Conservation (phyloP, 2,329 filamentous ascomycete species). For the Coleophoma crateriformis region DNA sequence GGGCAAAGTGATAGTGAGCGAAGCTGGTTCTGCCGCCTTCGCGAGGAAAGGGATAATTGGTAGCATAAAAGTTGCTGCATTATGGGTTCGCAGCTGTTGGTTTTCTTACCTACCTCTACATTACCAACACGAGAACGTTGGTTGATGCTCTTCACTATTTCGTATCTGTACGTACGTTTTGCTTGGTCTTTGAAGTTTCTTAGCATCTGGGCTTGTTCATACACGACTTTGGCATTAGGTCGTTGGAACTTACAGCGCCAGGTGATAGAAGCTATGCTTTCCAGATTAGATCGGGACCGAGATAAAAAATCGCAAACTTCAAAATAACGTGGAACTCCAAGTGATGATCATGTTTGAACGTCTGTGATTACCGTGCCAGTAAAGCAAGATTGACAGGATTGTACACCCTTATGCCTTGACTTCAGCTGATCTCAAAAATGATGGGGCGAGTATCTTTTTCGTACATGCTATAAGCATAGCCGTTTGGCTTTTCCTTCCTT, state of each 20-base stretch:
- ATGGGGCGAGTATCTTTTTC: no score
- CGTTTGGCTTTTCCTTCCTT: no score
- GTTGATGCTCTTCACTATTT: constrained; percentile 23
- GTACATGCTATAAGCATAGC: no score
- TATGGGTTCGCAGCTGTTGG: constrained; percentile 12
- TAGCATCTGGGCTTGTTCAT: constrained; percentile 17
- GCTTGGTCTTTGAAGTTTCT: constrained; percentile 19
- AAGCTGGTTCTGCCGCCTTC: constrained; percentile 28
- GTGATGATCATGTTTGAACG: neutral
- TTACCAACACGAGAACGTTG: constrained; percentile 25
- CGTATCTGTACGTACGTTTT: constrained; percentile 24
- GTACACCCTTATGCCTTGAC: no score
- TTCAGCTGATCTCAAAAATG: no score
- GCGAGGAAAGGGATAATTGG: constrained; percentile 24
- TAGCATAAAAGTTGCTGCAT: constrained; percentile 28
- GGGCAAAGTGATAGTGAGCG: constrained; percentile 27
- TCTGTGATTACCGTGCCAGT: no score
- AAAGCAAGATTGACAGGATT: no score
- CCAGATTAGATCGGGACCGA: constrained; percentile 1
- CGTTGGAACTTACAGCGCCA: neutral
- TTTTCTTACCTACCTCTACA: constrained; percentile 23
- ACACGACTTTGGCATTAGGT: neutral
- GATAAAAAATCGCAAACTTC: constrained; percentile 1
- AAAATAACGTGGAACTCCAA: neutral
- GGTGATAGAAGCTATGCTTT: constrained; percentile 1